Percentiles rank a stretch among this genome's conserved stretches.
Conservation (phyloP, 768 basidiomycete genomes). For the Calocybe indica region DNA sequence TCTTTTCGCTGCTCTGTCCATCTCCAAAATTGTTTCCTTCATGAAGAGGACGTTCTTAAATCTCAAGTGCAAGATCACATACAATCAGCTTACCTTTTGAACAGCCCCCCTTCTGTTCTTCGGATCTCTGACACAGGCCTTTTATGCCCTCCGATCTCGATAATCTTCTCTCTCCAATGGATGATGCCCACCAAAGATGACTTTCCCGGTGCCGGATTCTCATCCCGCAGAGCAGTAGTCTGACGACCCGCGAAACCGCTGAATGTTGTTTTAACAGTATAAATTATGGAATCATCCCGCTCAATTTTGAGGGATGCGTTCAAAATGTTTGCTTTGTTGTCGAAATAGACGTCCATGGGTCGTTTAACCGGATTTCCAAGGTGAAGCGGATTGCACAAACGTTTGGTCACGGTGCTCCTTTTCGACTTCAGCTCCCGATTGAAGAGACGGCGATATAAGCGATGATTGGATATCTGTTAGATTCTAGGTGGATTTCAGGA, state of each 20-base stretch:
- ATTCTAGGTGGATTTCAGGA: too few relatives aligned
- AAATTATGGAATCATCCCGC: conserved; percentile 40
- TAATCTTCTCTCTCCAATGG: conserved; percentile 42
- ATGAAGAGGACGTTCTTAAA: background rate
- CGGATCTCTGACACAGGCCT: conserved; percentile 35
- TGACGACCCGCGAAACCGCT: conserved; percentile 33
- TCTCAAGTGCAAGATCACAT: background rate
- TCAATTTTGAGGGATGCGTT: conserved; percentile 34
- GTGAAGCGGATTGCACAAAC: background rate
- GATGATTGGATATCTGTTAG: too few relatives aligned
- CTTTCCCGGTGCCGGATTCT: conserved; percentile 34
- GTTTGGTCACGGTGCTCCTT: too few relatives aligned
- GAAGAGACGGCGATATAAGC: too few relatives aligned
- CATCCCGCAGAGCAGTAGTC: conserved; percentile 39
- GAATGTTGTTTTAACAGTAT: conserved; percentile 37
- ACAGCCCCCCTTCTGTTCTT: conserved; percentile 29
- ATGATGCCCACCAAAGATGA: conserved; percentile 37
- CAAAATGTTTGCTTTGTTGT: conserved; percentile 44
- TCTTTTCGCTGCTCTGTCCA: conserved; percentile 39
- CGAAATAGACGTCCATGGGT: conserved; percentile 46
- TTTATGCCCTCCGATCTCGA: conserved; percentile 38
- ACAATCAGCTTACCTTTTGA: conserved; percentile 23
- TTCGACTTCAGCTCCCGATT: too few relatives aligned
- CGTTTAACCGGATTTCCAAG: background rate
- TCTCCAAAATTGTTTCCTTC: conserved; percentile 36